Conservation (phyloP, 1,139 yeast genomes). For the Yamadazyma taylorii region DNA sequence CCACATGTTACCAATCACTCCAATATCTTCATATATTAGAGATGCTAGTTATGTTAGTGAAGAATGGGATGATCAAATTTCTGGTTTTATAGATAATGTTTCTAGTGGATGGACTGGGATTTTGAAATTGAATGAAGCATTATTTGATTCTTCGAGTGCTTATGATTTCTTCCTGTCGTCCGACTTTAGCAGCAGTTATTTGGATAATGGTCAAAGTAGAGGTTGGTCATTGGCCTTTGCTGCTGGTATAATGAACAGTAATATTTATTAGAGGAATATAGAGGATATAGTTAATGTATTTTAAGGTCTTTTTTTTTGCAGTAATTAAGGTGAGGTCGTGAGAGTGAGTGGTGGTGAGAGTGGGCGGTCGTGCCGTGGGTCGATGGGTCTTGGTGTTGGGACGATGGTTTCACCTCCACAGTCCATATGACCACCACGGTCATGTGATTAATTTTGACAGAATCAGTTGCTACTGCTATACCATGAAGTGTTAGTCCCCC, state of each 20-base stretch:
- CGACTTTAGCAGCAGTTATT: conserved; percentile 38
- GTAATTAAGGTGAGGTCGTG: too few relatives aligned
- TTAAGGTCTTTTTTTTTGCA: too few relatives aligned
- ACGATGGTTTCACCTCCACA: too few relatives aligned
- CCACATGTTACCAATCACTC: conserved; percentile 49
- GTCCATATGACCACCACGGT: too few relatives aligned
- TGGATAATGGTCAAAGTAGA: conserved; percentile 47
- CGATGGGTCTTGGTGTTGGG: too few relatives aligned
- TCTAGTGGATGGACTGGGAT: conserved; percentile 51
- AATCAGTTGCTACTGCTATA: too few relatives aligned
- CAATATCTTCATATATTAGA: conserved; percentile 41
- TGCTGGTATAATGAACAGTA: conserved; percentile 36
- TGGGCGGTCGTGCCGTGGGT: too few relatives aligned
- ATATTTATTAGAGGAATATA: conserved; percentile 2
- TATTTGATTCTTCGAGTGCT: conserved; percentile 35
- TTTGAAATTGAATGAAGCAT: conserved; percentile 39
- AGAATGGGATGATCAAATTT: conserved; percentile 44
- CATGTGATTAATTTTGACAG: too few relatives aligned
- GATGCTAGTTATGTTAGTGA: conserved; percentile 36
- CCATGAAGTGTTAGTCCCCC: too few relatives aligned
- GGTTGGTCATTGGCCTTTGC: conserved; percentile 47
- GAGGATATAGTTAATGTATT: too few relatives aligned
- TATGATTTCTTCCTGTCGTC: conserved; percentile 40
- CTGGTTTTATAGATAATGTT: conserved; percentile 30
- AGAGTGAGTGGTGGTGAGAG: too few relatives aligned